phyloP scores from a whole-genome alignment of 2,329 filamentous ascomycete species.

The Stemphylium vesicarium region DNA sequence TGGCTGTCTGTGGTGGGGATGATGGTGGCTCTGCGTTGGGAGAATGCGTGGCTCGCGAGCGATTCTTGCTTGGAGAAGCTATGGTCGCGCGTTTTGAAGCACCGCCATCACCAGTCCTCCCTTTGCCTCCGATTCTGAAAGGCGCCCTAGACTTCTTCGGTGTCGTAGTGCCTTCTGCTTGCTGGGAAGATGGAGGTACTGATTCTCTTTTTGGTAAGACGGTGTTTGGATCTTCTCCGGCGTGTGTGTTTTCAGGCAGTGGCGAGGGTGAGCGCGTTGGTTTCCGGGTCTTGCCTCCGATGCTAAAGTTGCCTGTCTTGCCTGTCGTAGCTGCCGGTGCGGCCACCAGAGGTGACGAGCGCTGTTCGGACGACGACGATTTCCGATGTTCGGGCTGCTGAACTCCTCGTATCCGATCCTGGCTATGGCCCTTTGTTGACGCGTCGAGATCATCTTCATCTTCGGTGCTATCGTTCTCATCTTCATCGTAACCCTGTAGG shows the following conservation, averaged over 20 bases:
- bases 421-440: constrained; percentile 25
- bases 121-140: constrained; percentile 46
- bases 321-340: constrained; percentile 14
- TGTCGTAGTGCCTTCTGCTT: constrained; percentile 3
- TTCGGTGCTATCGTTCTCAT: neutral
- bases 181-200: constrained; percentile 6
- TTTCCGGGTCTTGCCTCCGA: constrained; percentile 35
- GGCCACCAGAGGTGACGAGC: constrained; percentile 1
- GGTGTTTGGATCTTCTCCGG: neutral
- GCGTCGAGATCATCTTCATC: constrained; percentile 50
- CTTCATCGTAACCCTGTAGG: neutral
- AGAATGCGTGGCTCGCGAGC: constrained; percentile 9
- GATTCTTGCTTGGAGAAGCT: constrained; percentile 9
- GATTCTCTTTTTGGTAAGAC: neutral
- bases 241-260: neutral
- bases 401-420: neutral
- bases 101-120: constrained; percentile 15
- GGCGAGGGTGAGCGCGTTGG: neutral
- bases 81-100: constrained; percentile 5
- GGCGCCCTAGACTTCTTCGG: constrained; percentile 23
- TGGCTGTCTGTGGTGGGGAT: neutral
- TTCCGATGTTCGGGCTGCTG: constrained; percentile 1
- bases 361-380: constrained; percentile 8
- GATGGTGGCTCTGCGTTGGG: constrained; percentile 15
- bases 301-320: constrained; percentile 34